These are phyloP conservation scores for Forsythia viridissima DNA, from an alignment of 257 asterid genomes.

Conservation along the genomic window DNA sequence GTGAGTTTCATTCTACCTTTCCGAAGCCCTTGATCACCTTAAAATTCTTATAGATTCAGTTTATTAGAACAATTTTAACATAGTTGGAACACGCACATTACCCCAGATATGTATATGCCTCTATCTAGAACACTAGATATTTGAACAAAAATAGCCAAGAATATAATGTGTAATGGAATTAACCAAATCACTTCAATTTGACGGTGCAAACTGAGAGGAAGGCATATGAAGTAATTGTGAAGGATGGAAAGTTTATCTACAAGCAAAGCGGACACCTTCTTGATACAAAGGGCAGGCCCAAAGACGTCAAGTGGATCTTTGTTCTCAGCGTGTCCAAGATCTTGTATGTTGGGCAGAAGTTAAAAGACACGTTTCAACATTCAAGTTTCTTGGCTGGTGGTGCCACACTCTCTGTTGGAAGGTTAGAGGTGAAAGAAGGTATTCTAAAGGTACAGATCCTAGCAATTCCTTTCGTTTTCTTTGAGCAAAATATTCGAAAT, in stretches of 20 bases:
- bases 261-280: constrained; percentile 60
- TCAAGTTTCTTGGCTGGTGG: constrained; percentile 98
- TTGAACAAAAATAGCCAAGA: neutral
- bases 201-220: constrained; percentile 64
- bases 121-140: neutral
- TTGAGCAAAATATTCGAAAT: neutral
- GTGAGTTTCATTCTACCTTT: constrained; percentile 40
- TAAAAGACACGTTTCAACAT: constrained; percentile 80
- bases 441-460: constrained; percentile 56
- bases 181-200: neutral
- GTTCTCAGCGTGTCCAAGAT: constrained; percentile 70
- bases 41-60: neutral
- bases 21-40: neutral
- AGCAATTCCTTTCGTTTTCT: neutral
- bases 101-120: too few species aligned
- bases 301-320: constrained; percentile 83
- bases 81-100: too few species aligned
- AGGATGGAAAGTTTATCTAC: constrained; percentile 57
- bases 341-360: constrained; percentile 74
- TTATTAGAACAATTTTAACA: neutral
- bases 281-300: constrained; percentile 65
- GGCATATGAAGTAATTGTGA: constrained; percentile 60
- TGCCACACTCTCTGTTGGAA: constrained; percentile 86
- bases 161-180: neutral
- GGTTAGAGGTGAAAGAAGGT: constrained; percentile 77